These are phyloP conservation scores for Fraxinus pennsylvanica DNA, from an alignment of 257 asterid genomes.

Conservation along the genomic window DNA sequence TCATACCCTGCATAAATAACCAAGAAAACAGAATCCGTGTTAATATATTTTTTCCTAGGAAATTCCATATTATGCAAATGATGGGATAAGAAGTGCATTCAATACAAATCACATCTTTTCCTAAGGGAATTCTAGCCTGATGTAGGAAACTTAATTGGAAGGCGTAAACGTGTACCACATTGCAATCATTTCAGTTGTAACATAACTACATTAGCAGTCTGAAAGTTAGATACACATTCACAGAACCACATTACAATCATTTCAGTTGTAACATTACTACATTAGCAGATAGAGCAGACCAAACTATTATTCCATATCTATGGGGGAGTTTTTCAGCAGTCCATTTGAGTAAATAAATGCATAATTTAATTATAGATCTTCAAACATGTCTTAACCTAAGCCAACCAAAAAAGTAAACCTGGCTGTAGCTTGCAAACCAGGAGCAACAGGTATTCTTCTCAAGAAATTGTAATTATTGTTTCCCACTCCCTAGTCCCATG, in stretches of 20 bases:
- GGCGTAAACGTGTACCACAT: no score
- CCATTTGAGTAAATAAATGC: neutral
- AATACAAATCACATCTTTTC: no score
- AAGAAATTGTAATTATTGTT: neutral
- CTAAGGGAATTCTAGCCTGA: no score
- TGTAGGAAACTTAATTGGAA: no score
- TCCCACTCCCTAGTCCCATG: neutral
- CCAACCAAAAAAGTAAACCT: neutral
- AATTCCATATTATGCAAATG: no score
- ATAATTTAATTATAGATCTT: neutral
- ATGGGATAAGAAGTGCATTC: no score
- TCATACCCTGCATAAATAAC: no score
- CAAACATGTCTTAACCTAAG: neutral
- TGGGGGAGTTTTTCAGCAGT: neutral
- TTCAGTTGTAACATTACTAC: neutral
- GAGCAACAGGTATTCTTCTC: no score
- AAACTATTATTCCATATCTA: neutral
- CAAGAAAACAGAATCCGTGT: no score
- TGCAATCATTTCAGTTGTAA: neutral
- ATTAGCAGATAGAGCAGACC: neutral
- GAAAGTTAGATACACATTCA: neutral
- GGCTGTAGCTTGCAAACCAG: neutral
- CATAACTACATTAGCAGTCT: no score
- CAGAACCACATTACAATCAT: no score
- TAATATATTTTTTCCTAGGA: no score